Conservation (phyloP, 305 asterid species). For the Fraxinus sp. region DNA sequence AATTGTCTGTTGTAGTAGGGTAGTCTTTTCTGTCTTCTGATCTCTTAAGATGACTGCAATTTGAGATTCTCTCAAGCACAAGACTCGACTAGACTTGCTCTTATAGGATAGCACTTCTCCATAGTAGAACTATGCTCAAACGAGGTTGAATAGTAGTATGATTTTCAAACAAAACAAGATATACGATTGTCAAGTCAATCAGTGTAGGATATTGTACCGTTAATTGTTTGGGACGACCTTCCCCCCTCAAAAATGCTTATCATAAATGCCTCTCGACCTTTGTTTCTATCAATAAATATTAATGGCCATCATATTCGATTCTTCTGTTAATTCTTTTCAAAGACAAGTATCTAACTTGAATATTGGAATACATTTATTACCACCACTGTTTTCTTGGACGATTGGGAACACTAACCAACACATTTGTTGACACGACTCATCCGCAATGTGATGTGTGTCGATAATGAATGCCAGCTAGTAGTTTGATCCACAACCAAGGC, state of each 20-base stretch:
- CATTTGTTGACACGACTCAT: background rate
- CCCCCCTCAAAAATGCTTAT: background rate
- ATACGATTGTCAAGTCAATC: background rate
- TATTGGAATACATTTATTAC: background rate
- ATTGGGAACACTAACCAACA: background rate
- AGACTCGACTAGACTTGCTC: background rate
- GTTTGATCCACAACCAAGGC: background rate
- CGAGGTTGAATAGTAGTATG: background rate
- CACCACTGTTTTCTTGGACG: background rate
- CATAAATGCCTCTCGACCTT: background rate
- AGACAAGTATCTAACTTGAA: background rate
- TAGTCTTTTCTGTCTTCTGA: background rate
- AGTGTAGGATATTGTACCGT: background rate
- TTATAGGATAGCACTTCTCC: background rate
- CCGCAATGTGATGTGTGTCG: background rate
- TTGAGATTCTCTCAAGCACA: background rate
- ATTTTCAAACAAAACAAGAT: background rate
- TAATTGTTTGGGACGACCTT: background rate
- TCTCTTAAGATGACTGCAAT: background rate
- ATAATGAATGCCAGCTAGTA: background rate
- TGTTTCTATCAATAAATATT: background rate
- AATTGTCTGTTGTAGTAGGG: background rate
- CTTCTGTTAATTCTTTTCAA: background rate
- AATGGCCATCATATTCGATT: background rate
- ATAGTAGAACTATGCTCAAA: background rate